Conservation (phyloP, 2,329 filamentous ascomycete species). For the Penicillium capsulatum region DNA sequence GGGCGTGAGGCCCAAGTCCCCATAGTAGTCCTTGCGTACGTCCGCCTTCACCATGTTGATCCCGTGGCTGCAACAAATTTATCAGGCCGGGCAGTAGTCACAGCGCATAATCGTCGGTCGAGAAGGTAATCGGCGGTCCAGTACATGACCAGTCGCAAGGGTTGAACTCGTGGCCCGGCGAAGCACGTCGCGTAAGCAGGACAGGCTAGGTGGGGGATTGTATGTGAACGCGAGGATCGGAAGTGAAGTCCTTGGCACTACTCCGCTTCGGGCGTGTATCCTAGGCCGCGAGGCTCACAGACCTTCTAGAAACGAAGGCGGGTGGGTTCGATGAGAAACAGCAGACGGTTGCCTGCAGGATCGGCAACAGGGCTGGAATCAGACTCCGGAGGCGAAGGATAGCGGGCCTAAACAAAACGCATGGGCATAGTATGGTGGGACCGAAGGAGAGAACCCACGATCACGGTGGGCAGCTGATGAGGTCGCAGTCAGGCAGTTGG, state of each 20-base stretch:
- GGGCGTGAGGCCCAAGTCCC: conserved; percentile 68
- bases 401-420: background rate
- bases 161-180: background rate
- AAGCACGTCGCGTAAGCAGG: conserved; percentile 3
- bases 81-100: conserved; percentile 8
- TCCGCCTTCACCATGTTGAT: conserved; percentile 65
- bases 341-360: conserved; percentile 15
- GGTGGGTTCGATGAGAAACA: conserved; percentile 2
- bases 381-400: conserved; percentile 5
- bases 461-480: conserved; percentile 24
- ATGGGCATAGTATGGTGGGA: conserved; percentile 5
- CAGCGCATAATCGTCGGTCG: conserved; percentile 15
- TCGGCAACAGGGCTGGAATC: conserved; percentile 12
- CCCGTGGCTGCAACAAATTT: conserved; percentile 7
- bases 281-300: background rate
- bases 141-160: conserved; percentile 16
- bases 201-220: background rate
- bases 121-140: conserved; percentile 5
- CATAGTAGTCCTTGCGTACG: conserved; percentile 73
- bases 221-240: background rate
- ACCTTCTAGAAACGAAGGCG: background rate
- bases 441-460: conserved; percentile 5
- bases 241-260: background rate
- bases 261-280: background rate
- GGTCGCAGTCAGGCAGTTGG: conserved; percentile 22